phyloP scores from a whole-genome alignment of 768 basidiomycete genomes.

The Suillus hirtellus region DNA sequence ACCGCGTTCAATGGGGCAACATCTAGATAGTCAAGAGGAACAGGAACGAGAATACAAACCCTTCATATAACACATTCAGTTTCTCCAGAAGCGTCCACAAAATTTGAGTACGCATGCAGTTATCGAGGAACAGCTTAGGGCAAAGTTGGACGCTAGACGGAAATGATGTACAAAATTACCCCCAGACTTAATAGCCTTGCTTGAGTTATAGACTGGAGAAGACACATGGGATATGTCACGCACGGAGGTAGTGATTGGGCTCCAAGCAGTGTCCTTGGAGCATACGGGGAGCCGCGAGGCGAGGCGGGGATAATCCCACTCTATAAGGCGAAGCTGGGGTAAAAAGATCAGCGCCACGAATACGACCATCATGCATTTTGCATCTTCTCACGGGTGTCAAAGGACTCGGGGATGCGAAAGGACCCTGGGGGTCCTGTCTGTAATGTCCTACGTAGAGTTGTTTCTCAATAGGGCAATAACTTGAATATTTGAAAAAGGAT shows the following conservation, averaged over 20 bases:
- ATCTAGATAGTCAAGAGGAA: not conserved
- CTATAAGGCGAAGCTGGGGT: not conserved
- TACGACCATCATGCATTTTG: not conserved
- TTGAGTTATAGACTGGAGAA: not conserved
- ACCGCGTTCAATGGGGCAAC: not conserved
- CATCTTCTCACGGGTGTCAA: conserved; percentile 3
- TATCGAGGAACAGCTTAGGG: not conserved
- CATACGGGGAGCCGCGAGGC: not conserved
- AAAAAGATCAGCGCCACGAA: conserved; percentile 2
- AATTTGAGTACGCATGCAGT: not conserved
- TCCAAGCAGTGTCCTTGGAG: not conserved
- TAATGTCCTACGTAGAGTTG: too few species aligned
- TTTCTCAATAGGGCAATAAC: too few species aligned
- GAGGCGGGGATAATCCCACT: not conserved
- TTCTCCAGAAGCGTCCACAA: not conserved
- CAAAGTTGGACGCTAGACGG: not conserved
- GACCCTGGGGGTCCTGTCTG: too few species aligned
- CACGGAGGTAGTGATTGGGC: not conserved
- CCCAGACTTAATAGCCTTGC: not conserved
- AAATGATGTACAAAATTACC: not conserved
- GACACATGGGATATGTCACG: not conserved
- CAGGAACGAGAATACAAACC: not conserved
- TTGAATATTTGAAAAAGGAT: not conserved
- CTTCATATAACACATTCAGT: not conserved
- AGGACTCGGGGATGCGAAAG: not conserved